These are phyloP conservation scores for Panellus pusillus DNA, from an alignment of 768 basidiomycete genomes.

Conservation along the genomic window DNA sequence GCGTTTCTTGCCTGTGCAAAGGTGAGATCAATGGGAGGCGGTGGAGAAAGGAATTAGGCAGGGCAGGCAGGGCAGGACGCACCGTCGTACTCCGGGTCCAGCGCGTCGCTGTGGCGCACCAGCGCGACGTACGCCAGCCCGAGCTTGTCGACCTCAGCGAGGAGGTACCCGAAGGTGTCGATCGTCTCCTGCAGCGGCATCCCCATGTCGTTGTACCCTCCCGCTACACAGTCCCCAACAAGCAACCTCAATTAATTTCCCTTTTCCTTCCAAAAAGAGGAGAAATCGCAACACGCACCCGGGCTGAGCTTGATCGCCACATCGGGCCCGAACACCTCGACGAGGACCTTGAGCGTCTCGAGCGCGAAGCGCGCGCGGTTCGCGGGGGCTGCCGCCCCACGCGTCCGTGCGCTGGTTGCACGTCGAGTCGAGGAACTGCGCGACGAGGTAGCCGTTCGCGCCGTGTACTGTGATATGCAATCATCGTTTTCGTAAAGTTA, in stretches of 20 bases:
- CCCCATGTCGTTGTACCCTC: constrained; percentile 12
- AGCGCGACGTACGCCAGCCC: constrained; percentile 30
- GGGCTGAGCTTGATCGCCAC: constrained; percentile 34
- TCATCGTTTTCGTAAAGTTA: background rate
- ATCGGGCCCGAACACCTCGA: constrained; percentile 31
- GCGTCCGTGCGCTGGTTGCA: constrained; percentile 35
- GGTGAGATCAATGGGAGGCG: background rate
- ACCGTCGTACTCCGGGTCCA: constrained; percentile 29
- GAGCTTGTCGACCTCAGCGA: constrained; percentile 16
- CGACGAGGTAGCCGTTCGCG: constrained; percentile 32
- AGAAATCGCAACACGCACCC: constrained; percentile 10
- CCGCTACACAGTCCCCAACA: too few relatives aligned
- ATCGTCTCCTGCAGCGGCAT: constrained; percentile 26
- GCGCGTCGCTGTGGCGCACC: constrained; percentile 16
- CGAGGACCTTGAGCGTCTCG: constrained; percentile 30
- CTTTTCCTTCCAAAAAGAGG: too few relatives aligned
- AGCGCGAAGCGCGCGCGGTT: constrained; percentile 39
- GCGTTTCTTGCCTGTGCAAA: constrained; percentile 12
- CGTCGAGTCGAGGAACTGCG: constrained; percentile 34
- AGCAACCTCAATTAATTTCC: too few relatives aligned
- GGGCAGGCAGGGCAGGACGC: background rate
- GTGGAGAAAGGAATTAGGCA: background rate
- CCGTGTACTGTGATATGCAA: constrained; percentile 28
- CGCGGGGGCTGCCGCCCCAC: constrained; percentile 42
- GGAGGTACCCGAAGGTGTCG: constrained; percentile 24